These are phyloP conservation scores for Fragaria iinumae DNA, from an alignment of 306 rosid genomes.

Conservation along the genomic window DNA sequence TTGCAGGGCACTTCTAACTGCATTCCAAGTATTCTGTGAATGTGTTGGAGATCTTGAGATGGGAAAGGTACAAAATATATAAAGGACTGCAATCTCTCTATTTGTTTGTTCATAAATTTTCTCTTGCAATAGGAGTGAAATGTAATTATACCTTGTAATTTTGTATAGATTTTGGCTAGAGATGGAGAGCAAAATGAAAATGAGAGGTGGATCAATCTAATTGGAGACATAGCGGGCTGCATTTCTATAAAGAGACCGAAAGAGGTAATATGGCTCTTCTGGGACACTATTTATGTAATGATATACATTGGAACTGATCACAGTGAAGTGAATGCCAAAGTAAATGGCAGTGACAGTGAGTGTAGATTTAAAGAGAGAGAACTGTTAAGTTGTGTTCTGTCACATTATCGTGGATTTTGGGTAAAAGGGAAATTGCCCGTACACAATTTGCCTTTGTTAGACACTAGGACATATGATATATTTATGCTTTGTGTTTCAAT, in stretches of 20 bases:
- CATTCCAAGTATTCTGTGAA: conserved; percentile 96
- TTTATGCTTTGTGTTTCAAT: not conserved
- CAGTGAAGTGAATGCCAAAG: not conserved
- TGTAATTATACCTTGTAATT: conserved; percentile 19
- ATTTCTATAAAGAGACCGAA: conserved; percentile 93
- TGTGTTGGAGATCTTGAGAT: conserved; percentile 99
- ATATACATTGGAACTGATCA: not conserved
- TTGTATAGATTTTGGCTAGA: conserved; percentile 78
- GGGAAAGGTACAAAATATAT: conserved; percentile 76
- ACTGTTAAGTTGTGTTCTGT: not conserved
- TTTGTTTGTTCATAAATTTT: not conserved
- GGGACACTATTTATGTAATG: conserved; percentile 16
- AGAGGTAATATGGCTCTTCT: conserved; percentile 59
- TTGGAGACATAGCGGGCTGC: conserved; percentile 89
- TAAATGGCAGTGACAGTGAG: not conserved
- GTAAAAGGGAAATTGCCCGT: not conserved
- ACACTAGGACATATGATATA: not conserved
- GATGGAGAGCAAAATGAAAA: conserved; percentile 86
- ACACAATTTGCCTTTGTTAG: not conserved
- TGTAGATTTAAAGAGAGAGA: not conserved
- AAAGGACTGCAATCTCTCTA: not conserved
- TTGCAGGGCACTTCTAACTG: conserved; percentile 84
- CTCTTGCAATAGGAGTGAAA: conserved; percentile 21
- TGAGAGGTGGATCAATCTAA: conserved; percentile 90
- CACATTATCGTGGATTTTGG: not conserved